These are phyloP conservation scores for Pseudocercospora eumusae DNA, from an alignment of 2,329 filamentous ascomycete species.

Conservation along the genomic window DNA sequence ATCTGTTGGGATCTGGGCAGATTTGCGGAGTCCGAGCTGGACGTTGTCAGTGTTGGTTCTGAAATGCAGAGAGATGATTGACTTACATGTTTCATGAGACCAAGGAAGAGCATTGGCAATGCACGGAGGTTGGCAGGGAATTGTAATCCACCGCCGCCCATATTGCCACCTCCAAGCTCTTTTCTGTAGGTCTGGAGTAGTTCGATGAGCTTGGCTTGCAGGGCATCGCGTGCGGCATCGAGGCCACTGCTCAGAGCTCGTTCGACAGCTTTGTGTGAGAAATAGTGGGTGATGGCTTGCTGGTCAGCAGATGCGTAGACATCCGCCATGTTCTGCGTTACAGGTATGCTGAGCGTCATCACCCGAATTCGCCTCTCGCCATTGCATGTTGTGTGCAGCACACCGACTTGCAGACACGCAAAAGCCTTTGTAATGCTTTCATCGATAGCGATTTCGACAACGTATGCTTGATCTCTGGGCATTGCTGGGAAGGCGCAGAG, in stretches of 20 bases:
- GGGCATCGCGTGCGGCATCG: constrained; percentile 84
- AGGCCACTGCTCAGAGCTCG: constrained; percentile 80
- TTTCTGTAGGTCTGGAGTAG: constrained; percentile 94
- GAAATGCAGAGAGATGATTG: constrained; percentile 16
- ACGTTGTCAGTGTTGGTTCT: constrained; percentile 32
- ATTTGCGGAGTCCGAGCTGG: constrained; percentile 78
- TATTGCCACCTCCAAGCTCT: constrained; percentile 91
- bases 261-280: constrained; percentile 97
- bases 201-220: constrained; percentile 90
- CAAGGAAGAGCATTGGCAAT: constrained; percentile 86
- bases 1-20: constrained; percentile 89
- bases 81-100: constrained; percentile 89
- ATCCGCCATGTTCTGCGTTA: constrained; percentile 85
- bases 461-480: constrained; percentile 94
- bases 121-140: constrained; percentile 90
- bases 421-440: constrained; percentile 90
- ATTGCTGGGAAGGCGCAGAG: constrained; percentile 97
- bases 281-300: constrained; percentile 88
- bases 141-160: constrained; percentile 87
- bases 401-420: constrained; percentile 89
- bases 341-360: constrained; percentile 88
- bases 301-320: constrained; percentile 95
- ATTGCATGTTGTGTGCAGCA: constrained; percentile 96
- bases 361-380: constrained; percentile 94
- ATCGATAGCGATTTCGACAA: constrained; percentile 97